Conservation (phyloP, 352 stramenopile genomes). For the Phytopythium boreale region DNA sequence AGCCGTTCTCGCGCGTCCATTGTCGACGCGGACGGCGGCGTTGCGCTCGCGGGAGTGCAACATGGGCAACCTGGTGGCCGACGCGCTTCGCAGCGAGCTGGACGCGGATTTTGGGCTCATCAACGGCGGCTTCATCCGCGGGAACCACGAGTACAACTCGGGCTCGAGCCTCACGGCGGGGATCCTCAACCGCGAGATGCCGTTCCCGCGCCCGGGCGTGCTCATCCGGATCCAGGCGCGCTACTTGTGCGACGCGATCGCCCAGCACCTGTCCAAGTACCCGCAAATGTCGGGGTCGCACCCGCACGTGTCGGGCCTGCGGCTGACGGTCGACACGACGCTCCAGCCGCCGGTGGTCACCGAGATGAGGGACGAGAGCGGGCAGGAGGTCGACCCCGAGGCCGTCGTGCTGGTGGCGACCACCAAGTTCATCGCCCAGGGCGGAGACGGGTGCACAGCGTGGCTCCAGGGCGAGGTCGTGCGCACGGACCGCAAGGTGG, state of each 20-base stretch:
- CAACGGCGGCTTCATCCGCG: conserved; percentile 79
- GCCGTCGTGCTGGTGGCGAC: conserved; percentile 44
- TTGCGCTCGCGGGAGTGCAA: conserved; percentile 53
- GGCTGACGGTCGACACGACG: conserved; percentile 13
- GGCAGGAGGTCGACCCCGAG: conserved; percentile 32
- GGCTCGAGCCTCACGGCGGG: conserved; percentile 49
- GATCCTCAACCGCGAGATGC: conserved; percentile 66
- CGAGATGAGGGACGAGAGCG: conserved; percentile 30
- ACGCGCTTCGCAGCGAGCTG: conserved; percentile 55
- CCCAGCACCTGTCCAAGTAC: conserved; percentile 59
- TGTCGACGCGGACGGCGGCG: conserved; percentile 59
- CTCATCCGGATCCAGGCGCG: conserved; percentile 44
- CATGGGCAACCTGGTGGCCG: conserved; percentile 57
- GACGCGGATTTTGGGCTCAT: conserved; percentile 53
- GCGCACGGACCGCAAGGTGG: conserved; percentile 26
- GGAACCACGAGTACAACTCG: conserved; percentile 57
- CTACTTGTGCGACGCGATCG: conserved; percentile 50
- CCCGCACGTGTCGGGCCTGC: conserved; percentile 61
- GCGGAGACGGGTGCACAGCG: conserved; percentile 53
- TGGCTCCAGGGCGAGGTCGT: conserved; percentile 44
- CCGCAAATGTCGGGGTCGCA: conserved; percentile 53
- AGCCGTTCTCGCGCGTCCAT: conserved; percentile 28
- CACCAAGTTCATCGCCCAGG: conserved; percentile 57
- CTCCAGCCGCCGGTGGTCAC: conserved; percentile 16
- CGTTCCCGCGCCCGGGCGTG: conserved; percentile 51